phyloP scores from a whole-genome alignment of 1,139 yeast genomes.

The Pichia sp. region DNA sequence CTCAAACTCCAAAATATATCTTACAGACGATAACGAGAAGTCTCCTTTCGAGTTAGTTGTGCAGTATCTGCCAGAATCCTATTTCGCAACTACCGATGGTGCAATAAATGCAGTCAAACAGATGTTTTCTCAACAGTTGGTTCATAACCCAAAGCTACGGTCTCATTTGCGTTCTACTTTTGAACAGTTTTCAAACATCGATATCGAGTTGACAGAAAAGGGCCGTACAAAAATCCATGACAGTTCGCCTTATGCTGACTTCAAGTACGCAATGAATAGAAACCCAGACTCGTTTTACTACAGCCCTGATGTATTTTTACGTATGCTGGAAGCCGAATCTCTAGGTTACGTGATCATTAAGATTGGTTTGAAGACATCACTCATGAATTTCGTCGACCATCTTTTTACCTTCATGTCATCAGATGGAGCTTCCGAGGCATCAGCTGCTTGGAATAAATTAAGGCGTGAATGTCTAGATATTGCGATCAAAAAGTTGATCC shows the following conservation, averaged over 20 bases:
- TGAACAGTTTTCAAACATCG: constrained; percentile 63
- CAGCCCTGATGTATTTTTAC: constrained; percentile 74
- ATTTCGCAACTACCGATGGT: constrained; percentile 55
- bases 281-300: constrained; percentile 67
- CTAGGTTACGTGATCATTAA: constrained; percentile 51
- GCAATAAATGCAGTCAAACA: constrained; percentile 68
- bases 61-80: constrained; percentile 47
- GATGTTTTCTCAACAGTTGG: constrained; percentile 73
- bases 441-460: constrained; percentile 77
- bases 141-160: constrained; percentile 78
- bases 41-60: constrained; percentile 54
- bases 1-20: constrained; percentile 66
- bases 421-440: constrained; percentile 78
- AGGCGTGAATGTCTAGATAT: constrained; percentile 63
- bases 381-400: constrained; percentile 39
- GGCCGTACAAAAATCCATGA: constrained; percentile 80
- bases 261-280: constrained; percentile 85
- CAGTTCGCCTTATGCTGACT: constrained; percentile 78
- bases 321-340: constrained; percentile 89
- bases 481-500: constrained; percentile 66
- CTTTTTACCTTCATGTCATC: constrained; percentile 60
- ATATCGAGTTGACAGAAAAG: constrained; percentile 78
- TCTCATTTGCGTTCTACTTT: constrained; percentile 68
- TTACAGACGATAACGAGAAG: constrained; percentile 67
- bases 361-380: constrained; percentile 36